phyloP scores from a whole-genome alignment of 495 filamentous ascomycete species.

The Talaromyces nanjingensis region DNA sequence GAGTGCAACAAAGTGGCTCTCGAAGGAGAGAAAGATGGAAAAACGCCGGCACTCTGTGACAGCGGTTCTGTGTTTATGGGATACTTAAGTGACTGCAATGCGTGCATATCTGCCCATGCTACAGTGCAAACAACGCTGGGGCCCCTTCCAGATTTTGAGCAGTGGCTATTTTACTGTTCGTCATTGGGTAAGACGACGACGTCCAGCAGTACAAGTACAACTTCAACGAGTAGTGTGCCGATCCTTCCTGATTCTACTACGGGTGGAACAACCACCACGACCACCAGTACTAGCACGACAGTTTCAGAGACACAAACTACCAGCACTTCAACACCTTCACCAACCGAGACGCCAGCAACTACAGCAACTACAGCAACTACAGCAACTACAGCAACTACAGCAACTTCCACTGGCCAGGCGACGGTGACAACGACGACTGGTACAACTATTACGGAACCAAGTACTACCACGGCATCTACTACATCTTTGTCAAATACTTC shows the following conservation, averaged over 20 bases:
- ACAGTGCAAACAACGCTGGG: neutral
- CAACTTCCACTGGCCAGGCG: neutral
- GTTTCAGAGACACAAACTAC: neutral
- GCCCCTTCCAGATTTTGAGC: conserved; percentile 11
- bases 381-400: neutral
- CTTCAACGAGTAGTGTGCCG: neutral
- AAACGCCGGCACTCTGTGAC: conserved; percentile 7
- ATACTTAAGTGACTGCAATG: neutral
- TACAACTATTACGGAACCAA: neutral
- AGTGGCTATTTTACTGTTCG: conserved; percentile 11
- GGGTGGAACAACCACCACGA: neutral
- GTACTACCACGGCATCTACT: neutral
- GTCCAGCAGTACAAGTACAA: neutral
- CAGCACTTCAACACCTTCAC: neutral
- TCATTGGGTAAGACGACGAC: neutral
- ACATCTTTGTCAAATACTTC: neutral
- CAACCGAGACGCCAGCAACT: neutral
- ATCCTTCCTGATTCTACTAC: neutral
- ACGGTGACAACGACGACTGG: neutral
- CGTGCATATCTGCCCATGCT: conserved; percentile 1
- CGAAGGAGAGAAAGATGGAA: conserved; percentile 11
- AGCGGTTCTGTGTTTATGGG: conserved; percentile 4
- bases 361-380: neutral
- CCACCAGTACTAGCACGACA: neutral
- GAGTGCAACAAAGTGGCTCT: conserved; percentile 10